Base-by-base conservation (phyloP, 768 basidiomycete genomes). In the Phylloporus sp. region DNA sequence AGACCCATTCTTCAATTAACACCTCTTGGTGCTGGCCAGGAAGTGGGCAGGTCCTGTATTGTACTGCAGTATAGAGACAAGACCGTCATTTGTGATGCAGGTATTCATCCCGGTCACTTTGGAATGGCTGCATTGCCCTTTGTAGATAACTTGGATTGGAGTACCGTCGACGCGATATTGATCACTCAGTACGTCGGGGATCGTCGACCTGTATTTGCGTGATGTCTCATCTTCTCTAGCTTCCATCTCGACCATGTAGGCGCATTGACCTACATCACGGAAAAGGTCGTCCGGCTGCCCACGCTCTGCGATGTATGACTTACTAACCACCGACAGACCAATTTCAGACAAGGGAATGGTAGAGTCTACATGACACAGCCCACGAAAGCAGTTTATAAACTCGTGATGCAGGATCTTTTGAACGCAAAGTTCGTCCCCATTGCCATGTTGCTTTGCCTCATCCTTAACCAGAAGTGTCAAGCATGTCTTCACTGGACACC, bases 341-440 rank as follows among this genome's bases (percentile, higher is more conserved):
- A 97, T 70, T 98, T 99, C 69, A 76, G 83, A 64, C 91, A 97
- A 65, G 95, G 95, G 18, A 87, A 86, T 52, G 95, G 95, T 18
- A 95, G 95, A 61, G 93, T 97, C 9, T 99, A 97, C 73, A 99
- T 97, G 95, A 97, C 95, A 3, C 91, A 94, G 70, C 92, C 95
- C 2, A 99, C 95, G 11, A 99, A 98, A 70, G 95, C 92, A 3
- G 80, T 97, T 45, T 94, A 97, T 74, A 93, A 93, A 56, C 90
- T 95, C 67, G 93, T 97, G 78, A 97, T 97, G 95, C 92, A 95
- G 68, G 95, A 97, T 64, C 95, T 88, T 64, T 86, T 97, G 48
- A 83, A 91, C 27, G 92, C 88, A 80, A 83, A 90, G 94, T 94
- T 42, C 45, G 81, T 72, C 18, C 4, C 15, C 27, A 16, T 12